These are phyloP conservation scores for Calonectria honghensis DNA, from an alignment of 2,329 filamentous ascomycete species.

Conservation along the genomic window DNA sequence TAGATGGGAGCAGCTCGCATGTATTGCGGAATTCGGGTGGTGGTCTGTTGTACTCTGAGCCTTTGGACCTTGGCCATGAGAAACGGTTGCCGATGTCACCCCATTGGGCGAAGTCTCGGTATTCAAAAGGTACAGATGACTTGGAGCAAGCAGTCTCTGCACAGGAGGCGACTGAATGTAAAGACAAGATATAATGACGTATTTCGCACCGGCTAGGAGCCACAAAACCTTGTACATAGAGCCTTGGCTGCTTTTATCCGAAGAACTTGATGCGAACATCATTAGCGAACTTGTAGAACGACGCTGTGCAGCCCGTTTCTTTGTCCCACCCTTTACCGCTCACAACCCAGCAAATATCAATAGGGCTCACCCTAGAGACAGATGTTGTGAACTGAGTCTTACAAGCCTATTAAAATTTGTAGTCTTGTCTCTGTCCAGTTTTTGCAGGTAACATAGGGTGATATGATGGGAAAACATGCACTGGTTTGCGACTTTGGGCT, in stretches of 20 bases:
- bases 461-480: no score
- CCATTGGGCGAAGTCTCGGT: not conserved
- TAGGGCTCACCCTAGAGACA: not conserved
- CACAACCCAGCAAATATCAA: not conserved
- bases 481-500: no score
- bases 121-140: not conserved
- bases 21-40: not conserved
- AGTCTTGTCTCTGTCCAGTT: no score
- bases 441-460: no score
- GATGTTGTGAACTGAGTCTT: no score
- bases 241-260: not conserved
- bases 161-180: not conserved
- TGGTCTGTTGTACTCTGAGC: not conserved
- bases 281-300: not conserved
- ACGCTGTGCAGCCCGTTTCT: not conserved
- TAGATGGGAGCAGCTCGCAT: not conserved
- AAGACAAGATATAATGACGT: not conserved
- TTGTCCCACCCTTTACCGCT: not conserved
- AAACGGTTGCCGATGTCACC: not conserved
- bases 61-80: not conserved
- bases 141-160: not conserved
- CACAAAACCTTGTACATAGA: not conserved
- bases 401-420: not conserved
- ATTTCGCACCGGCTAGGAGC: not conserved
- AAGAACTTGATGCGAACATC: not conserved